A percentile compares a stretch with the other conserved stretches of the same genome.
These are phyloP conservation scores for Porpolomopsis calyptriformis DNA, from an alignment of 768 basidiomycete species.

Conservation along the genomic window DNA sequence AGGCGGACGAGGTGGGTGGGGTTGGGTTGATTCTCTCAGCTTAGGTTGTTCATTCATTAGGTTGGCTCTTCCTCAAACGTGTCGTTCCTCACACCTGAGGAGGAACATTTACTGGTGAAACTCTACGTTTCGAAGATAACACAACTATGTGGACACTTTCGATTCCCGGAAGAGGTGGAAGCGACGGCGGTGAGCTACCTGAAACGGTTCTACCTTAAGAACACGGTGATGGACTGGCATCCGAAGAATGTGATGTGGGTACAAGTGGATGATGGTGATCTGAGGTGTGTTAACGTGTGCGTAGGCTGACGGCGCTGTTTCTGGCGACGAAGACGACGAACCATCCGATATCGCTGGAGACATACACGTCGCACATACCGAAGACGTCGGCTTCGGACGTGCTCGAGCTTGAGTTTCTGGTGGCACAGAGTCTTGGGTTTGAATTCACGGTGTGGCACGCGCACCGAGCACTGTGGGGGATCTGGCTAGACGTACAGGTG, in stretches of 20 bases:
- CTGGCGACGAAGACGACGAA: constrained; percentile 98
- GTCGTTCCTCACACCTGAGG: constrained; percentile 66
- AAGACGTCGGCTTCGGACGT: constrained; percentile 76
- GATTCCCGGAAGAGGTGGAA: constrained; percentile 86
- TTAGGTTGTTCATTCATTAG: constrained; percentile 25
- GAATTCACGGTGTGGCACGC: constrained; percentile 93
- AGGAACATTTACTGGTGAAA: constrained; percentile 83
- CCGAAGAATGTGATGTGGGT: constrained; percentile 95
- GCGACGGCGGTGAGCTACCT: constrained; percentile 87
- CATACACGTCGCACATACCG: constrained; percentile 75
- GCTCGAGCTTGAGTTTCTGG: constrained; percentile 88
- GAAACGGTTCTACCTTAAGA: constrained; percentile 94
- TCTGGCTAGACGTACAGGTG: constrained; percentile 84
- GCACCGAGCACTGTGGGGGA: constrained; percentile 79
- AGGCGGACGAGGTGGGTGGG: constrained; percentile 59
- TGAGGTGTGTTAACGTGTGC: neutral
- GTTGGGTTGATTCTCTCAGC: constrained; percentile 11
- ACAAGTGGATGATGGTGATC: neutral
- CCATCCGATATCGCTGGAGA: constrained; percentile 77
- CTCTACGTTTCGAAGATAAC: constrained; percentile 83
- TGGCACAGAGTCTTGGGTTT: constrained; percentile 88
- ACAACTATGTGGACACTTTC: constrained; percentile 74
- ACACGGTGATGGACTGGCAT: constrained; percentile 99
- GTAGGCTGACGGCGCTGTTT: constrained; percentile 89
- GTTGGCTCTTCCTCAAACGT: constrained; percentile 64